These are phyloP conservation scores for Psilocybe cyanescens DNA, from an alignment of 768 basidiomycete genomes.

Conservation along the genomic window DNA sequence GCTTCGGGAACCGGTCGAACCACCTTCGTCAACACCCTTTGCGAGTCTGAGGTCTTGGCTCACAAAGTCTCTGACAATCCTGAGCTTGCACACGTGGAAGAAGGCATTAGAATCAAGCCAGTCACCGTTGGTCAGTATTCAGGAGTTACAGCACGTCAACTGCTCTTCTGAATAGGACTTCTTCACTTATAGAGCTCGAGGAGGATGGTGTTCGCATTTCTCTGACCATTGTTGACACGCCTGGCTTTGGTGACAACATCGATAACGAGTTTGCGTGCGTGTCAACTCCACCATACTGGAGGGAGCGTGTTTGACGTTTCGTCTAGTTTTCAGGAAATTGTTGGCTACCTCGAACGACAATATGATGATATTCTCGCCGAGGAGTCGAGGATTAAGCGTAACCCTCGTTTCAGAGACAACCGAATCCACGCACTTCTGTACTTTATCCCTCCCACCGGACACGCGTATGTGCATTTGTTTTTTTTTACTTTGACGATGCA, in stretches of 20 bases:
- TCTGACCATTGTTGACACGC: constrained; percentile 97
- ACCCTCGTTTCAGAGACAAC: constrained; percentile 98
- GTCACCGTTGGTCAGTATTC: constrained; percentile 81
- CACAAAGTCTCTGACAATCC: constrained; percentile 89
- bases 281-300: not conserved
- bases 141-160: constrained; percentile 2
- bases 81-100: constrained; percentile 90
- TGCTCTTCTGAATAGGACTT: constrained; percentile 2
- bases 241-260: constrained; percentile 98
- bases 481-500: not conserved
- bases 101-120: constrained; percentile 94
- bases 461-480: constrained; percentile 66
- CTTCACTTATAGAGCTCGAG: constrained; percentile 78
- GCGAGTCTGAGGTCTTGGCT: constrained; percentile 89
- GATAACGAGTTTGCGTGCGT: constrained; percentile 97
- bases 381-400: constrained; percentile 99
- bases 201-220: constrained; percentile 99
- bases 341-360: constrained; percentile 96
- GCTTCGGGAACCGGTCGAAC: constrained; percentile 97
- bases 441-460: constrained; percentile 99
- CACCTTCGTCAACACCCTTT: constrained; percentile 99
- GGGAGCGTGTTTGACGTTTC: constrained; percentile 1
- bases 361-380: constrained; percentile 99
- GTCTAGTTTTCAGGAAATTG: constrained; percentile 92
- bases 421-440: constrained; percentile 95